Evolutionary conservation across 2,329 filamentous ascomycete species (phyloP).

Genomic region (Aureobasidium pullulans): DNA sequence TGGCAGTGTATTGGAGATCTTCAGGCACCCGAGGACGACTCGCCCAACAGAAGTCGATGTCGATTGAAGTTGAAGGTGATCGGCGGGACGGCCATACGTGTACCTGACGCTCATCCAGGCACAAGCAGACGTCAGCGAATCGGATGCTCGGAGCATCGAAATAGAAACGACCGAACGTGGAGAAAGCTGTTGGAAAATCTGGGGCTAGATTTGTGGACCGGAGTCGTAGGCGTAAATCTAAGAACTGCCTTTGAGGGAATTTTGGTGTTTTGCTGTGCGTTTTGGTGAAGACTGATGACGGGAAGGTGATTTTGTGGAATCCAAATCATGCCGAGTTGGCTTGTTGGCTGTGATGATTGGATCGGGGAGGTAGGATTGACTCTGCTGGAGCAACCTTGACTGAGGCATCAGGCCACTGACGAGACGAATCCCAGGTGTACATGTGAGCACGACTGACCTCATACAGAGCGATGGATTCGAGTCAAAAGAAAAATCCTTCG

Average conservation of each 20-base stretch:
- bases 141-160: not conserved
- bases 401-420: not conserved
- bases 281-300: not conserved
- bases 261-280: not conserved
- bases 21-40: not conserved
- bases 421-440: not conserved
- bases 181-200: constrained; percentile 11
- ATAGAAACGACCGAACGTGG: constrained; percentile 6
- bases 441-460: constrained; percentile 11
- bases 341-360: not conserved
- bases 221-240: not conserved
- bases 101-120: constrained; percentile 13
- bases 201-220: constrained; percentile 5
- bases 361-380: not conserved
- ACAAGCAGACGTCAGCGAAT: constrained; percentile 6
- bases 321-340: not conserved
- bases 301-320: not conserved
- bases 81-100: not conserved
- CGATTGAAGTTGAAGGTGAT: not conserved
- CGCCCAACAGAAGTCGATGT: not conserved
- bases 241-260: not conserved
- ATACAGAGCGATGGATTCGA: not conserved
- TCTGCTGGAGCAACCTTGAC: not conserved
- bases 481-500: not conserved
- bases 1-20: not conserved